Evolutionary conservation across 139 green algal genomes (phyloP), one percentile per base, ranked within the genome.

Genomic region (Edaphochlamys debaryana): DNA sequence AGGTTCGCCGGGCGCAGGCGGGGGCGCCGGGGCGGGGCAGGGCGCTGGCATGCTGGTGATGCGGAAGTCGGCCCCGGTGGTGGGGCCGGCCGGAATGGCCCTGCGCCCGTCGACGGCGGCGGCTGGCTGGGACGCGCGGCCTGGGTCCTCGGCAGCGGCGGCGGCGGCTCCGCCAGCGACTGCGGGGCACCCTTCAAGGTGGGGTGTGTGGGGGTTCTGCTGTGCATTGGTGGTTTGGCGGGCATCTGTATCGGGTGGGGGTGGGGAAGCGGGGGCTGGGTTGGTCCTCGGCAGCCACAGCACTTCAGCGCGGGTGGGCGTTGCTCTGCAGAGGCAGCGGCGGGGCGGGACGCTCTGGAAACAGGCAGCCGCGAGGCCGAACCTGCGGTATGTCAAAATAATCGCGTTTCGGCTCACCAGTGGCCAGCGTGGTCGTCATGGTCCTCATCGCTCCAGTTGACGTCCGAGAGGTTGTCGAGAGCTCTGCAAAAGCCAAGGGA

Each of bases 71-170:
- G 75, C 25, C 0, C 30, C 60, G 75, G 38, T 56, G 37, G 73
- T 37, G 54, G 72, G 60, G 23, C n/a, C 45, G 27, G 72, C 73
- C 29, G 73, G 73, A 9, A 37, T 56, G 0, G 56, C 56, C 11
- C 42, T 81, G 75, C 75, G 75, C 9, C 75, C 75, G 22, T 64
- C 60, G 19, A 81, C 75, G 20, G 67, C 67, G 19, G 34, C 66
- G 67, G 38, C n/a, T 37, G n/a, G n/a, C 13, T 6, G 4, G 1
- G 62, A 5, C 9, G n/a, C 62, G 7, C n/a, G n/a, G n/a, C n/a
- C n/a, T 30, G 4, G 9, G 62, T n/a, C 13, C 19, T 9, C 56
- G 45, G 45, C 45, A 54, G 52, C 52, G 17, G 3, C 15, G 56
- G 19, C 23, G 22, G 56, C 3, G 23, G 56, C 56, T 32, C 3